Evolutionary conservation across 2,329 filamentous ascomycete genomes (phyloP).

Genomic region (Juglanconis sp.): DNA sequence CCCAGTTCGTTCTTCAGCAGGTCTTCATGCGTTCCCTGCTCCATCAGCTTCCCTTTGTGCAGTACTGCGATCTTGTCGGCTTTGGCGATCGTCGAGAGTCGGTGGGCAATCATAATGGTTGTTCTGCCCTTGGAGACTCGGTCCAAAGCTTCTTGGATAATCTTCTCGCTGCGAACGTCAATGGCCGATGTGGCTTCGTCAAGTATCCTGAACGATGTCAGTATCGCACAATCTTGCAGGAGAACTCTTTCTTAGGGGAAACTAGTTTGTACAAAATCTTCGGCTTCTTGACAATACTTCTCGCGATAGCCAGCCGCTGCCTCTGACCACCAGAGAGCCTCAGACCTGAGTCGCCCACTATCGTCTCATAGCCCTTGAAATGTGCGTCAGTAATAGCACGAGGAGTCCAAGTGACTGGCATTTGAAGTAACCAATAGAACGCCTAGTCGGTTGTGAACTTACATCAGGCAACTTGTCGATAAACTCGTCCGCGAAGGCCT

Average conservation of each 20-base stretch:
- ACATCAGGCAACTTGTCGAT: constrained; percentile 59
- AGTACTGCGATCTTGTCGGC: constrained; percentile 79
- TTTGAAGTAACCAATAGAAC: not conserved
- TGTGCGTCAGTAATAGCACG: constrained; percentile 10
- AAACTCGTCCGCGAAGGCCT: constrained; percentile 69
- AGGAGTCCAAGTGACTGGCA: not conserved
- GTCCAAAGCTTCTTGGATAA: constrained; percentile 54
- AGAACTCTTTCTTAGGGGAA: not conserved
- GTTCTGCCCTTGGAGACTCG: constrained; percentile 55
- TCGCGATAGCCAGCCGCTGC: constrained; percentile 60
- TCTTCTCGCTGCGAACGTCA: constrained; percentile 37
- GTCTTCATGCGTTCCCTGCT: constrained; percentile 72
- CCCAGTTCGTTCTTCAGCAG: constrained; percentile 59
- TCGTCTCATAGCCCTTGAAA: constrained; percentile 62
- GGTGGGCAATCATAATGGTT: constrained; percentile 66
- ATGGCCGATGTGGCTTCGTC: constrained; percentile 64
- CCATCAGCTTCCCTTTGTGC: constrained; percentile 65
- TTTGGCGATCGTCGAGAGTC: constrained; percentile 71
- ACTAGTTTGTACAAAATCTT: constrained; percentile 44
- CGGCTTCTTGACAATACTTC: constrained; percentile 57
- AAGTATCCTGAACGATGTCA: constrained; percentile 39
- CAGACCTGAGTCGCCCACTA: constrained; percentile 73
- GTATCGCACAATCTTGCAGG: not conserved
- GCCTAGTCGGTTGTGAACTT: constrained; percentile 17
- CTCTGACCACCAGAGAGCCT: constrained; percentile 66